These are phyloP conservation scores for Pseudocercospora ulei DNA, from an alignment of 2,329 filamentous ascomycete genomes.

Conservation along the genomic window DNA sequence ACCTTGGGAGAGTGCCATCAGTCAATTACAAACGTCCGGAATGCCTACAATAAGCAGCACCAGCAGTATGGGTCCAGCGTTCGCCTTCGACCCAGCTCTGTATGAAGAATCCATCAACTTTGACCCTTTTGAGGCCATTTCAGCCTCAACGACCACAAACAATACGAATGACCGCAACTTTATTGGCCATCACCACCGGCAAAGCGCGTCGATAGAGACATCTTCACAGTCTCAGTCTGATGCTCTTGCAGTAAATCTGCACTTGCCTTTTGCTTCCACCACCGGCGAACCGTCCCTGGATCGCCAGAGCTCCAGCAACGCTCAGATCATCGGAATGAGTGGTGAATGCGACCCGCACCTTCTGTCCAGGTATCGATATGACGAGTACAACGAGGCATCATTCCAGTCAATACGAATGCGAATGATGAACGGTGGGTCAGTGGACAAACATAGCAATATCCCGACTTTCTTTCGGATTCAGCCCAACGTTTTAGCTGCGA, in stretches of 20 bases:
- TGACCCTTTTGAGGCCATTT: constrained; percentile 27
- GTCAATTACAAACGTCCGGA: constrained; percentile 26
- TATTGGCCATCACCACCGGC: constrained; percentile 12
- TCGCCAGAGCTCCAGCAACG: constrained; percentile 29
- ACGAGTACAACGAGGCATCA: constrained; percentile 31
- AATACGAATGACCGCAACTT: constrained; percentile 13
- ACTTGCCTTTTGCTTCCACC: constrained; percentile 27
- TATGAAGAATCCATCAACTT: constrained; percentile 28
- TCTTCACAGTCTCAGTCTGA: constrained; percentile 24
- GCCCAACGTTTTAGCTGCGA: constrained; percentile 32
- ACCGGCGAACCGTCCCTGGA: constrained; percentile 31
- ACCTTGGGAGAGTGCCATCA: constrained; percentile 28
- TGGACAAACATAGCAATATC: constrained; percentile 21
- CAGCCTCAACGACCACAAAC: constrained; percentile 22
- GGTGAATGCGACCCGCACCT: constrained; percentile 33
- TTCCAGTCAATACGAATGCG: constrained; percentile 31
- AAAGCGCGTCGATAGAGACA: constrained; percentile 25
- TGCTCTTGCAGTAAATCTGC: constrained; percentile 20
- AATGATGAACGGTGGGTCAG: constrained; percentile 27
- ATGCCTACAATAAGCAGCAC: constrained; percentile 20
- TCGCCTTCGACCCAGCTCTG: constrained; percentile 28
- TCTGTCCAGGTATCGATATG: constrained; percentile 31
- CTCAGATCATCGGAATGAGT: constrained; percentile 32
- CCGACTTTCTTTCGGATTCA: constrained; percentile 34
- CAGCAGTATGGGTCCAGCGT: constrained; percentile 22